These are phyloP conservation scores for Helminthosporium solani DNA, from an alignment of 2,329 filamentous ascomycete species.

Conservation along the genomic window DNA sequence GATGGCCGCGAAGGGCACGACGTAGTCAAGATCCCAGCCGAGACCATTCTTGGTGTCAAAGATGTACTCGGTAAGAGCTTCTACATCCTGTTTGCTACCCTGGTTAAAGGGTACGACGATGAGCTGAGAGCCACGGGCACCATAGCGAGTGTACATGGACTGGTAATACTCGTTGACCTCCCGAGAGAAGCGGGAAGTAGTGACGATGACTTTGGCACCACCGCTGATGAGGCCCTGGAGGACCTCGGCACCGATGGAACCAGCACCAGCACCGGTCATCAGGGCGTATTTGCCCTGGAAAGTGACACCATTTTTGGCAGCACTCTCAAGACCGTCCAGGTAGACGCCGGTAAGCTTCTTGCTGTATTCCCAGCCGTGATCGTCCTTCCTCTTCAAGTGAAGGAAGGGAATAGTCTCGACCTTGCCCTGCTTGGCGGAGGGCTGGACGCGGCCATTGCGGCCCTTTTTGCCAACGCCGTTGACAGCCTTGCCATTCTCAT, in stretches of 20 bases:
- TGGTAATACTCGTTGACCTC: constrained; percentile 99
- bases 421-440: constrained; percentile 73
- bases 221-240: constrained; percentile 94
- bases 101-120: constrained; percentile 99
- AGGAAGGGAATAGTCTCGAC: constrained; percentile 97
- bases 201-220: constrained; percentile 94
- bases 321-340: constrained; percentile 85
- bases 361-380: constrained; percentile 98
- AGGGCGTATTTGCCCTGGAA: constrained; percentile 95
- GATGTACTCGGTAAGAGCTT: constrained; percentile 91
- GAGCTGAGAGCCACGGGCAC: constrained; percentile 90
- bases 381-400: constrained; percentile 89
- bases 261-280: constrained; percentile 97
- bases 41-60: constrained; percentile 95
- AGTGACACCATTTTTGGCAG: constrained; percentile 81
- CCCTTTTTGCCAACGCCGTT: constrained; percentile 60
- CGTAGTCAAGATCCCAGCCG: constrained; percentile 95
- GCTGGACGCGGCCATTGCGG: constrained; percentile 54
- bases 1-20: constrained; percentile 95
- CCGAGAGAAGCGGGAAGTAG: constrained; percentile 92
- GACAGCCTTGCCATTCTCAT: constrained; percentile 70
- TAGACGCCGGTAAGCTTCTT: constrained; percentile 96
- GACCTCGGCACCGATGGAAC: constrained; percentile 96
- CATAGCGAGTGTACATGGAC: constrained; percentile 94
- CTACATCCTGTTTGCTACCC: constrained; percentile 96